Percentiles rank a stretch among this genome's conserved stretches.
Evolutionary conservation across 352 stramenopile species (phyloP).

Genomic region (Pythium aphanidermatum): DNA sequence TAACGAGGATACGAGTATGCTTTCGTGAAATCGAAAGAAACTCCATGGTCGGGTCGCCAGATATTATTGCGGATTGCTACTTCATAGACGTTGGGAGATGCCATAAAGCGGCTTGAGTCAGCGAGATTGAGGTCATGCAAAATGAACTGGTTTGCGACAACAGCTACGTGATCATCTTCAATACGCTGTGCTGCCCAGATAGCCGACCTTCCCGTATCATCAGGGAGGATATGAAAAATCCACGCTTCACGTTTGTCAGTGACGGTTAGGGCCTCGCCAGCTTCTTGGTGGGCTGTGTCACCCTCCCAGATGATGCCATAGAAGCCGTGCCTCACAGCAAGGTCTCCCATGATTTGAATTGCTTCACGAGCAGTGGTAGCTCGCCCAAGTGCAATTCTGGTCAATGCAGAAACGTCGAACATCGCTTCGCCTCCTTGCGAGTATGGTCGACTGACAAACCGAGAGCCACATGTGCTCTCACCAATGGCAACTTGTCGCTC

Average conservation of each 20-base stretch:
- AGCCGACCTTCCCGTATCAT: slow-evolving; percentile 89
- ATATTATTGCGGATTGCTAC: slow-evolving; percentile 82
- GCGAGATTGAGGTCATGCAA: slow-evolving; percentile 85
- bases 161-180: slow-evolving; percentile 74
- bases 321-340: slow-evolving; percentile 91
- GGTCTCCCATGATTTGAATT: slow-evolving; percentile 90
- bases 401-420: slow-evolving; percentile 85
- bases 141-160: slow-evolving; percentile 93
- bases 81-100: slow-evolving; percentile 81
- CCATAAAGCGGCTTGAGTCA: slow-evolving; percentile 82
- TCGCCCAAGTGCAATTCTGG: slow-evolving; percentile 86
- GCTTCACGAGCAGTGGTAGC: slow-evolving; percentile 70
- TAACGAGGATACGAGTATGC: slow-evolving; percentile 72
- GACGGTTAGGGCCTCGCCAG: slow-evolving; percentile 88
- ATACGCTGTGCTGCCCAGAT: slow-evolving; percentile 93
- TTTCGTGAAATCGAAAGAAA: slow-evolving; percentile 86
- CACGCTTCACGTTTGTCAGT: slow-evolving; percentile 89
- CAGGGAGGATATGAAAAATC: slow-evolving; percentile 95
- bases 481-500: slow-evolving; percentile 77
- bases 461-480: slow-evolving; percentile 71
- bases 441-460: slow-evolving; percentile 53
- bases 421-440: slow-evolving; percentile 76
- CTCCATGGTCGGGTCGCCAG: slow-evolving; percentile 50
- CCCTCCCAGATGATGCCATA: slow-evolving; percentile 88
- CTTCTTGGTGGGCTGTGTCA: slow-evolving; percentile 50